Evolutionary conservation across 306 rosid genomes (phyloP).

Genomic region (Castanea mollissima): DNA sequence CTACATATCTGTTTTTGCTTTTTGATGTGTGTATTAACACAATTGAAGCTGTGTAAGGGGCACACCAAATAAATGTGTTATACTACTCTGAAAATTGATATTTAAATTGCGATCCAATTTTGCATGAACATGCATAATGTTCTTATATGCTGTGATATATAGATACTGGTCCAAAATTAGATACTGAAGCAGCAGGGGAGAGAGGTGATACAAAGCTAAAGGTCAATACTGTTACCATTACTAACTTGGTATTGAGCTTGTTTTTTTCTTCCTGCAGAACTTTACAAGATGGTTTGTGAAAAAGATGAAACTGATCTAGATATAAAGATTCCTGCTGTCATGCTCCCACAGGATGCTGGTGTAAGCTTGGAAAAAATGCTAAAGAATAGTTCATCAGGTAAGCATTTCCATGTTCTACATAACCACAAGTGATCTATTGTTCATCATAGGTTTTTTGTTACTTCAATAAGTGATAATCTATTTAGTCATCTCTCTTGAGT

Average conservation of each 20-base stretch:
- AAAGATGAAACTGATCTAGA: constrained; percentile 72
- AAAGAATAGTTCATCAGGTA: constrained; percentile 56
- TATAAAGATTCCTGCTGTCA: constrained; percentile 85
- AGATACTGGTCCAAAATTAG: neutral
- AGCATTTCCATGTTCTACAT: constrained; percentile 15
- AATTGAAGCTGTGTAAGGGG: neutral
- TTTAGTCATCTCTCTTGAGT: neutral
- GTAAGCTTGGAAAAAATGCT: constrained; percentile 69
- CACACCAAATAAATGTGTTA: neutral
- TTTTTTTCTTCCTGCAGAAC: constrained; percentile 56
- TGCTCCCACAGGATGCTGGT: constrained; percentile 94
- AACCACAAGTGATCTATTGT: neutral
- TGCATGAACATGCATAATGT: neutral
- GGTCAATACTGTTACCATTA: neutral
- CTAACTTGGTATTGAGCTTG: constrained; percentile 20
- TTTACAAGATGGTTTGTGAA: constrained; percentile 97
- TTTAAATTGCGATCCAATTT: neutral
- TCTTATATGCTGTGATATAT: neutral
- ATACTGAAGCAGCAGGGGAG: neutral
- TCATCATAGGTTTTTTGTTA: constrained; percentile 6
- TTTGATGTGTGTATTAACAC: neutral
- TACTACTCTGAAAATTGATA: neutral
- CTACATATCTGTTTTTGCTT: neutral
- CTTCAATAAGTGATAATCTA: neutral
- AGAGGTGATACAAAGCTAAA: neutral